These are phyloP conservation scores for Gaultheria prostrata DNA, from an alignment of 148 eudicot genomes.

Conservation along the genomic window DNA sequence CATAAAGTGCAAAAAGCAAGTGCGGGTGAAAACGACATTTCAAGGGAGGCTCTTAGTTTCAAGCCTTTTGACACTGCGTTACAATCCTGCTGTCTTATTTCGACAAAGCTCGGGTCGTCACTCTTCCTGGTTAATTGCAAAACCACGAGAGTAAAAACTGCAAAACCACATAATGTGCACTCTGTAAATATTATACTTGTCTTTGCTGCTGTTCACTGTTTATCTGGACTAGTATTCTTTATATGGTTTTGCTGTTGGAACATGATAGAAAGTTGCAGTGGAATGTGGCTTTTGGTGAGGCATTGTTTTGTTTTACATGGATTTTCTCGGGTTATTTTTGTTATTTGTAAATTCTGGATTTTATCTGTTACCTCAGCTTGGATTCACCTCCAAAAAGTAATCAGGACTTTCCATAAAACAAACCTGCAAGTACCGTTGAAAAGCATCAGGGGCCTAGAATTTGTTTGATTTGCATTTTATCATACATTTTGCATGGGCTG, in stretches of 20 bases:
- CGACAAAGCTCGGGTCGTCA: slow-evolving; percentile 1
- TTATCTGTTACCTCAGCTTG: not conserved
- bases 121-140: not conserved
- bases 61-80: not conserved
- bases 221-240: not conserved
- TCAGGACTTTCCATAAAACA: not conserved
- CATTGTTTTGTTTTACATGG: not conserved
- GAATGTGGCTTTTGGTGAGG: not conserved
- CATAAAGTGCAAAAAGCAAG: not conserved
- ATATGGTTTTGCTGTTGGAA: not conserved
- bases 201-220: not conserved
- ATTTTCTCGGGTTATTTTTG: not conserved
- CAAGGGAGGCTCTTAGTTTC: not conserved
- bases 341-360: too few species aligned
- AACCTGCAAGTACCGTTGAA: too few species aligned
- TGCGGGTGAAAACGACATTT: not conserved
- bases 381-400: not conserved
- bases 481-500: not conserved
- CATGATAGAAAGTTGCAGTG: not conserved
- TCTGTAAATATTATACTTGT: not conserved
- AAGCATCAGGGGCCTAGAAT: too few species aligned
- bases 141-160: not conserved
- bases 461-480: not conserved
- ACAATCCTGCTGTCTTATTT: not conserved
- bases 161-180: not conserved